Percentiles rank a stretch among this genome's conserved stretches.
These are phyloP conservation scores for Colletotrichum lentis DNA, from an alignment of 2,329 filamentous ascomycete species.

Conservation along the genomic window DNA sequence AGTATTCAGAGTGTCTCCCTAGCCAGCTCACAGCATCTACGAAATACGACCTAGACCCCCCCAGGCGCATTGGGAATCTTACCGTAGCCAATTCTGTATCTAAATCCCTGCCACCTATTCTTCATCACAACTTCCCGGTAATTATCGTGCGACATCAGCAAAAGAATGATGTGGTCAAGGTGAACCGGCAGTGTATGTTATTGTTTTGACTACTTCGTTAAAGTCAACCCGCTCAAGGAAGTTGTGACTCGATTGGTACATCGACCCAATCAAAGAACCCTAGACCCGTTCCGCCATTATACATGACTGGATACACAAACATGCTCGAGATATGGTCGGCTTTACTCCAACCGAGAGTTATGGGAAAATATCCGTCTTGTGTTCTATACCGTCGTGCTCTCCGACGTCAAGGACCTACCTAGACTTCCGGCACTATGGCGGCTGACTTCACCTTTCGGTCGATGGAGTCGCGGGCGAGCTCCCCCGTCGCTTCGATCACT, in stretches of 20 bases:
- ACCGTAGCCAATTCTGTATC: not conserved
- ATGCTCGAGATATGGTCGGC: not conserved
- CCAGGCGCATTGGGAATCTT: too few species aligned
- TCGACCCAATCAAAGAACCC: not conserved
- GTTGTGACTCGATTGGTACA: not conserved
- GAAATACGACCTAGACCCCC: too few species aligned
- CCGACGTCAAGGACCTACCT: not conserved
- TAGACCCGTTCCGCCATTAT: not conserved
- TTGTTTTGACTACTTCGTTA: too few species aligned
- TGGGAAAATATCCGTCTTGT: not conserved
- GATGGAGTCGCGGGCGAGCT: not conserved
- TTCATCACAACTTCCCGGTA: not conserved
- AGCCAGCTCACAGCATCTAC: too few species aligned
- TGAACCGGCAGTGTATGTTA: too few species aligned
- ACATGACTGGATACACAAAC: not conserved
- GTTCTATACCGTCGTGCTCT: not conserved
- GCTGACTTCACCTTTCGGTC: conserved; percentile 25
- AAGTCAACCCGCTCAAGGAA: not conserved
- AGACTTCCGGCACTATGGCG: conserved; percentile 24
- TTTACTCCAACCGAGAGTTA: not conserved
- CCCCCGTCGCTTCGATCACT: conserved; percentile 13
- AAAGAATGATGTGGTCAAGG: not conserved
- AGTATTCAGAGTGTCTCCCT: too few species aligned
- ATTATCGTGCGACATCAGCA: not conserved
- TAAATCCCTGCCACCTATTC: not conserved